Evolutionary conservation across 2,329 filamentous ascomycete species (phyloP).

Genomic region (Fusarium abutilonis): DNA sequence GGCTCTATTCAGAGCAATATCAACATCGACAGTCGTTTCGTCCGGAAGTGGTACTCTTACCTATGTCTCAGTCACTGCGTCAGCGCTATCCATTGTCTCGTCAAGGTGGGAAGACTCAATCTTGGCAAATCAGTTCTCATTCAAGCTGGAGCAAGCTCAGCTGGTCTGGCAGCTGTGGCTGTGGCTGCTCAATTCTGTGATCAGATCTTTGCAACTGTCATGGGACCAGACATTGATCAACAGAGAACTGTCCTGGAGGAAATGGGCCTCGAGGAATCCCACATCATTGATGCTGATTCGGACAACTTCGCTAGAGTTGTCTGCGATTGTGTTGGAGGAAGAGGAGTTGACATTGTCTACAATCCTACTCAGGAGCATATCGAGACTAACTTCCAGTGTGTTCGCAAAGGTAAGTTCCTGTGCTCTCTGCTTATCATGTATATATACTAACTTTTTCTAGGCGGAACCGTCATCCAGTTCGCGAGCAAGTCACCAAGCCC

Average conservation of each 20-base stretch:
- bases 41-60: constrained; percentile 43
- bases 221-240: constrained; percentile 39
- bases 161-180: constrained; percentile 57
- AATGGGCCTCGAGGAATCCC: constrained; percentile 48
- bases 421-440: background rate
- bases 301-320: constrained; percentile 50
- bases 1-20: constrained; percentile 51
- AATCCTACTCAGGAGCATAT: constrained; percentile 55
- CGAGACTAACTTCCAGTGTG: constrained; percentile 48
- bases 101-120: constrained; percentile 45
- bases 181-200: constrained; percentile 52
- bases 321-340: constrained; percentile 46
- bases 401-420: constrained; percentile 49
- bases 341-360: constrained; percentile 57
- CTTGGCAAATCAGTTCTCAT: constrained; percentile 53
- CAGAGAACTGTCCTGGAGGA: constrained; percentile 53
- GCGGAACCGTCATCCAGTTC: constrained; percentile 50
- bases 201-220: constrained; percentile 56
- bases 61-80: constrained; percentile 53
- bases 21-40: constrained; percentile 51
- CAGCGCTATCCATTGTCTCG: constrained; percentile 57
- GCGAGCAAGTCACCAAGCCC: constrained; percentile 38
- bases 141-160: constrained; percentile 55
- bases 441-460: constrained; percentile 37
- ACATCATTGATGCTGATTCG: constrained; percentile 53